phyloP scores from a whole-genome alignment of 768 basidiomycete species.

The Pholiota microspora region DNA sequence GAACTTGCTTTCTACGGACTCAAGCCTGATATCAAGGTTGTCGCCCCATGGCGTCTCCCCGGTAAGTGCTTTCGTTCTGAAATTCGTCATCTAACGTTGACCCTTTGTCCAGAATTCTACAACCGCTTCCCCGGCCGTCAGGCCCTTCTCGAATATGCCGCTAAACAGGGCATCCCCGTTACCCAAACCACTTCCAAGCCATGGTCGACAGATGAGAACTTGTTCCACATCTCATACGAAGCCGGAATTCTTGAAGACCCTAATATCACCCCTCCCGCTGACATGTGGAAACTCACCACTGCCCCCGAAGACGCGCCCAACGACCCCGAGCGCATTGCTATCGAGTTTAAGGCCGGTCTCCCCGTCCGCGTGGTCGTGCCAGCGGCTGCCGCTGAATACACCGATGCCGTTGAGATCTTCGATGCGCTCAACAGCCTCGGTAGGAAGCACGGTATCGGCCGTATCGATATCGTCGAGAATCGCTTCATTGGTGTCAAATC shows the following conservation, averaged over 20 bases:
- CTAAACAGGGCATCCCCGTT: conserved; percentile 86
- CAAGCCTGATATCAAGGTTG: conserved; percentile 97
- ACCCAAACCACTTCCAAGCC: conserved; percentile 95
- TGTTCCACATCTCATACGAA: conserved; percentile 99
- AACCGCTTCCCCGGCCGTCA: conserved; percentile 95
- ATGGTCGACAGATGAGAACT: conserved; percentile 99
- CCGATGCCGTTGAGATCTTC: conserved; percentile 96
- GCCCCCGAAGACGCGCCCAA: conserved; percentile 80
- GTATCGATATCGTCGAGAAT: conserved; percentile 99
- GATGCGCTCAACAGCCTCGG: conserved; percentile 86
- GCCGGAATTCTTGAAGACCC: conserved; percentile 99
- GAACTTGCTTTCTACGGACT: conserved; percentile 99
- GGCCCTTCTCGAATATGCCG: conserved; percentile 88
- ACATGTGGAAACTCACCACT: conserved; percentile 99
- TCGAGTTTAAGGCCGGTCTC: conserved; percentile 86
- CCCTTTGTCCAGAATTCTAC: conserved; percentile 75
- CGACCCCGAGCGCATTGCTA: conserved; percentile 72
- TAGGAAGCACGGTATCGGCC: conserved; percentile 92
- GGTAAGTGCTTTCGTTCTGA: conserved; percentile 41
- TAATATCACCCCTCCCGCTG: conserved; percentile 85
- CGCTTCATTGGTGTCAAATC: conserved; percentile 99
- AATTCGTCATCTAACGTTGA: background rate
- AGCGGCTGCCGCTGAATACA: conserved; percentile 59
- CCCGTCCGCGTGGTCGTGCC: conserved; percentile 77
- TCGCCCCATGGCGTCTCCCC: conserved; percentile 97